Base-by-base conservation (phyloP, 202 grass and related monocot genomes). In the Schoenoplectus triqueter region DNA sequence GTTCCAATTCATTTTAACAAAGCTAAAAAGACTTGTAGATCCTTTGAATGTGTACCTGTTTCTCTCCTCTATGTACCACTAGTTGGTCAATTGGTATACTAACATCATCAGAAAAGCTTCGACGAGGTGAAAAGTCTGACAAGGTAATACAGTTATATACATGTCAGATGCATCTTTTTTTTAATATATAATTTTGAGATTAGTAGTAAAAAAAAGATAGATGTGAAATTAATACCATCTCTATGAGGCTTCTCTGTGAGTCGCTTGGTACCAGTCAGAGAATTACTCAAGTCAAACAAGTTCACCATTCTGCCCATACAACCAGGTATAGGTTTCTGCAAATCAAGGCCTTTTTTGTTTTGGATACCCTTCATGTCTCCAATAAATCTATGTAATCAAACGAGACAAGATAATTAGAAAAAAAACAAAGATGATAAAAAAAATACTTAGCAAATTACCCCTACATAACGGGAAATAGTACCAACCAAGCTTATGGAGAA, bases 271-370 rank as follows among this genome's bases (percentile, higher is more conserved):
- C 82, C 31, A 31, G 31, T 31, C 31, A 31, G 86, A n/a, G 89
- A 87, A 9, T 86, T 87, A 89, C 92, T 87, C 80, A 94, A 89
- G 70, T 97, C 95, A 44, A 97, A 91, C 84, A 97, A 88, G 85
- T 93, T 85, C 69, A 97, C 87, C 70, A 97, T 82, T 88, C 87
- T 89, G 6, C 92, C 92, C 65, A 94, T 82, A 87, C 80, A 97
- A 65, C 90, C 88, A 1, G 90, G 88, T 83, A 91, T 85, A 10
- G 95, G 90, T 0, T 69, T 73, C 66, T 93, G 89, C 73, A 95
- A 88, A 86, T 93, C 92, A 64, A 90, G 73, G 73, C 86, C 86
- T 85, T 84, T 95, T n/a, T 74, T 87, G 84, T 93, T 90, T 66
- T 85, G 87, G 81, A 83, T 67, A 31, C 91, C 78, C 81, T 88